Percentiles rank a stretch among this genome's conserved stretches.
Evolutionary conservation across 2,329 filamentous ascomycete species (phyloP).

Genomic region (Neofusicoccum sp.): DNA sequence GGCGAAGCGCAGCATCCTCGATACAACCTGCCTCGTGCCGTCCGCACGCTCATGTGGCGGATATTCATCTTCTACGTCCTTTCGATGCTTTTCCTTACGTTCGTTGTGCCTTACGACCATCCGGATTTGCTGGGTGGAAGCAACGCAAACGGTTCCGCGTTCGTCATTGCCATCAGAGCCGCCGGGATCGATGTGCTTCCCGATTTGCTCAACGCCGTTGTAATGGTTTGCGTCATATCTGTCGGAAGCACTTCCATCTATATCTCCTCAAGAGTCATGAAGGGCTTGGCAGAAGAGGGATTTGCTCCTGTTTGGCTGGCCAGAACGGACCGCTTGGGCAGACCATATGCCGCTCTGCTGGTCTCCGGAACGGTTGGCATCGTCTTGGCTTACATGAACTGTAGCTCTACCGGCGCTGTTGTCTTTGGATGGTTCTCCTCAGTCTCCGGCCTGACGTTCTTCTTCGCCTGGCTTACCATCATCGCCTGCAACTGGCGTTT

Average conservation of each 20-base stretch:
- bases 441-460: slow-evolving; percentile 68
- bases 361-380: slow-evolving; percentile 61
- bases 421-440: slow-evolving; percentile 80
- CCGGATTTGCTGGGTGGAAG: slow-evolving; percentile 58
- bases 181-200: slow-evolving; percentile 79
- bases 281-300: slow-evolving; percentile 78
- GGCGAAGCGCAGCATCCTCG: slow-evolving; percentile 77
- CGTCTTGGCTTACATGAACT: slow-evolving; percentile 69
- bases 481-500: slow-evolving; percentile 89
- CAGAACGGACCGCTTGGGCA: slow-evolving; percentile 61
- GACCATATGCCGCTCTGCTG: slow-evolving; percentile 57
- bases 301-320: slow-evolving; percentile 56
- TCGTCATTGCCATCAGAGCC: slow-evolving; percentile 87
- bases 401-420: slow-evolving; percentile 56
- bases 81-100: slow-evolving; percentile 56
- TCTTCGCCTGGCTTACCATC: slow-evolving; percentile 81
- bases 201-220: slow-evolving; percentile 89
- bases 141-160: slow-evolving; percentile 77
- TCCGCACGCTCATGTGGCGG: slow-evolving; percentile 95
- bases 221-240: slow-evolving; percentile 83
- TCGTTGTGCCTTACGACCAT: slow-evolving; percentile 77
- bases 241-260: slow-evolving; percentile 92
- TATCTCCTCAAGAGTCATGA: slow-evolving; percentile 84
- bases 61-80: slow-evolving; percentile 85
- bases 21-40: slow-evolving; percentile 81